These are phyloP conservation scores for Melampsora americana DNA, from an alignment of 1,284 basidiomycete genomes.

Conservation along the genomic window DNA sequence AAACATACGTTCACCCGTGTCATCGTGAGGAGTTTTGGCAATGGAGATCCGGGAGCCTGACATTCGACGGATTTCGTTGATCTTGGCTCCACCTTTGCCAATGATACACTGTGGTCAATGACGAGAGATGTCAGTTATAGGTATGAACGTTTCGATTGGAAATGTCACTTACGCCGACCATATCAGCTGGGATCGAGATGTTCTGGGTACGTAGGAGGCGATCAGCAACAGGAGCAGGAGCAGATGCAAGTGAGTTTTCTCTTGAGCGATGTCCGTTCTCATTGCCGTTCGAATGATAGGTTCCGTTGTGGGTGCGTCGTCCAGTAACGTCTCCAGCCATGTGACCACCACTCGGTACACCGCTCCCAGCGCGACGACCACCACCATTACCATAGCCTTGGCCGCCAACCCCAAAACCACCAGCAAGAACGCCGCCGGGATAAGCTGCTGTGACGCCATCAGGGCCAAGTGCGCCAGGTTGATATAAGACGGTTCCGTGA, in stretches of 20 bases:
- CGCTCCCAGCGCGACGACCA: slow-evolving; percentile 47
- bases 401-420: slow-evolving; percentile 50
- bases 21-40: slow-evolving; percentile 96
- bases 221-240: slow-evolving; percentile 57
- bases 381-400: slow-evolving; percentile 49
- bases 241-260: slow-evolving; percentile 57
- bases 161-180: slow-evolving; percentile 69
- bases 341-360: slow-evolving; percentile 44
- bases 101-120: slow-evolving; percentile 56
- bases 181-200: slow-evolving; percentile 96
- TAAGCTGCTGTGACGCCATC: slow-evolving; percentile 57
- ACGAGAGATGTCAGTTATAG: neutral
- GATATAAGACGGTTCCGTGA: slow-evolving; percentile 87
- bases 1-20: slow-evolving; percentile 98
- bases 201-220: slow-evolving; percentile 91
- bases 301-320: slow-evolving; percentile 46
- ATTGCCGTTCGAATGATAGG: slow-evolving; percentile 46
- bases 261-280: slow-evolving; percentile 43
- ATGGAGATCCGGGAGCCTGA: slow-evolving; percentile 96
- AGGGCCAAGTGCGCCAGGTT: slow-evolving; percentile 75
- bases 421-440: slow-evolving; percentile 58
- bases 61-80: slow-evolving; percentile 94
- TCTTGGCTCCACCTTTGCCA: slow-evolving; percentile 93
- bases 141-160: neutral
- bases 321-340: neutral